A percentile compares a stretch with the other conserved stretches of the same genome.
Evolutionary conservation across 148 eudicot species (phyloP).

Genomic region (Camellia sinensis): DNA sequence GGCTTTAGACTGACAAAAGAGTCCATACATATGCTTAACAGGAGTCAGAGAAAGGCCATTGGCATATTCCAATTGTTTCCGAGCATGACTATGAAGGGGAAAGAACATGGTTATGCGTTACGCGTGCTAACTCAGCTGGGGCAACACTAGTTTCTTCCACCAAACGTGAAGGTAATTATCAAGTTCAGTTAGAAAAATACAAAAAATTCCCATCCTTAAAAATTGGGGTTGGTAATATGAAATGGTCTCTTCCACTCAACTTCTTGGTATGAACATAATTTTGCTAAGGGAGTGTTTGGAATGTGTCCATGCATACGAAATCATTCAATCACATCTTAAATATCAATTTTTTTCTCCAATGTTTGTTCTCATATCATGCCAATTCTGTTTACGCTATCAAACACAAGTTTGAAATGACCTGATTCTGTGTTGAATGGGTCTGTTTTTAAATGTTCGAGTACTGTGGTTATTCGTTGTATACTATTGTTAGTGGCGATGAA

Average conservation of each 20-base stretch:
- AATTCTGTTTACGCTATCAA: neutral
- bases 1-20: neutral
- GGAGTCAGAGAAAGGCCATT: slow-evolving; percentile 82
- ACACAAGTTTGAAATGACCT: neutral
- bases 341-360: neutral
- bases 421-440: neutral
- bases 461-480: neutral
- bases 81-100: slow-evolving; percentile 60
- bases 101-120: slow-evolving; percentile 71
- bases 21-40: slow-evolving; percentile 17
- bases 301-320: neutral
- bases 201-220: neutral
- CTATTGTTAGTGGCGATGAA: neutral
- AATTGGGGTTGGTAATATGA: neutral
- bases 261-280: neutral
- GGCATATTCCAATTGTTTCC: slow-evolving; percentile 90
- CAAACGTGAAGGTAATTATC: slow-evolving; percentile 39
- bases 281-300: neutral
- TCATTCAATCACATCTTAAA: neutral
- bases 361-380: neutral
- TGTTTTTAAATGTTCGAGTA: neutral
- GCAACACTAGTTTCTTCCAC: slow-evolving; percentile 19
- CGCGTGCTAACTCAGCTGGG: slow-evolving; percentile 43
- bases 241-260: neutral
- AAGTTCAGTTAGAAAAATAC: neutral